Evolutionary conservation across 1,284 basidiomycete genomes (phyloP).

Genomic region (Stygiomarasmius scandens): DNA sequence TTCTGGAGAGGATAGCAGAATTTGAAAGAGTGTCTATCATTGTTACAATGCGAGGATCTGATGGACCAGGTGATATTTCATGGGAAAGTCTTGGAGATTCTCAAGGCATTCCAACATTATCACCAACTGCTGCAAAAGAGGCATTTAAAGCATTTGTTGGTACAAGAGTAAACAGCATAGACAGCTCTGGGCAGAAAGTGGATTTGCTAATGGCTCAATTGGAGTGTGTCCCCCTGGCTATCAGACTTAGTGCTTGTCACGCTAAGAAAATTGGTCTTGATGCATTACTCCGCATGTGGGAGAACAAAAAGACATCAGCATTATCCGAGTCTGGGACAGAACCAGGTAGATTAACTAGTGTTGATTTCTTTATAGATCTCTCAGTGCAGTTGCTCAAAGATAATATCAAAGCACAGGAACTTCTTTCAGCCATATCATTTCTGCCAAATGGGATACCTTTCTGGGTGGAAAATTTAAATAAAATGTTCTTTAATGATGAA

Average conservation of each 20-base stretch:
- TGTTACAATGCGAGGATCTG: constrained; percentile 2
- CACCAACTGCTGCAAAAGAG: background rate
- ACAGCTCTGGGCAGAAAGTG: background rate
- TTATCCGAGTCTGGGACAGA: background rate
- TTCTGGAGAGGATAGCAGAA: background rate
- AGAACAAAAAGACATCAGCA: background rate
- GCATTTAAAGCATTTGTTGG: background rate
- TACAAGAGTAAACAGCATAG: background rate
- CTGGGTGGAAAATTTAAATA: background rate
- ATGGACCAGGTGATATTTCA: background rate
- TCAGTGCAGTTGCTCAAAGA: background rate
- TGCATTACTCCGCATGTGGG: background rate
- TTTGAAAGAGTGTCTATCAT: background rate
- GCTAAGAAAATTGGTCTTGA: background rate
- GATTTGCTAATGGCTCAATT: background rate
- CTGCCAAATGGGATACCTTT: constrained; percentile 2
- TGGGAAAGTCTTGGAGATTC: background rate
- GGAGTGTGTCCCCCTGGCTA: background rate
- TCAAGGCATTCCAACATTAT: background rate
- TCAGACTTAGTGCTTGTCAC: background rate
- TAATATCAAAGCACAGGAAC: background rate
- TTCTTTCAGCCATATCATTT: background rate
- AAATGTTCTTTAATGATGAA: background rate
- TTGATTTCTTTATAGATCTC: background rate
- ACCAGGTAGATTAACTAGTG: background rate